phyloP scores from a whole-genome alignment of 1,284 basidiomycete species.

The Boletellus sp. region DNA sequence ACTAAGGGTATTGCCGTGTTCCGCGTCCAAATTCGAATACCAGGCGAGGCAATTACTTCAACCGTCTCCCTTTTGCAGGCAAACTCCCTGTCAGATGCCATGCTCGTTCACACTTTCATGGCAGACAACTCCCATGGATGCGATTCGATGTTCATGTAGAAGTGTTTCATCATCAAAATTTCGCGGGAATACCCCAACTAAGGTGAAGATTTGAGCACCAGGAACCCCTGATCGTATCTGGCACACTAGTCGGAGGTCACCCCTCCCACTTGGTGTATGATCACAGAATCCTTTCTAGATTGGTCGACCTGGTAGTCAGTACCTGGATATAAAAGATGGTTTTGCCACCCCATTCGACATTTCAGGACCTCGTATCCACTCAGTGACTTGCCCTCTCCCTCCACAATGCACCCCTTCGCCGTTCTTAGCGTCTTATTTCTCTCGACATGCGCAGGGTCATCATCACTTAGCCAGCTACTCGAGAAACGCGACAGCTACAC shows the following conservation, averaged over 20 bases:
- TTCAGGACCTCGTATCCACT: too few species aligned
- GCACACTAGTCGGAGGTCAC: not conserved
- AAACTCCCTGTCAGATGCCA: not conserved
- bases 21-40: not conserved
- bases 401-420: constrained; percentile 38
- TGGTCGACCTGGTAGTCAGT: too few species aligned
- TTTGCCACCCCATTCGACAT: not conserved
- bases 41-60: not conserved
- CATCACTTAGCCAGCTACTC: constrained; percentile 32
- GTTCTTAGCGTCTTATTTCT: constrained; percentile 33
- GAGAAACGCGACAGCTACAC: constrained; percentile 27
- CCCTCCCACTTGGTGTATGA: not conserved
- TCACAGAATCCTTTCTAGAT: not conserved
- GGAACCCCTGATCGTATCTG: not conserved
- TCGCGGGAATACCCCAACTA: not conserved
- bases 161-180: not conserved
- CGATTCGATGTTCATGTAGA: not conserved
- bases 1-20: not conserved
- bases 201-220: not conserved
- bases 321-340: constrained; percentile 14
- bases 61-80: not conserved
- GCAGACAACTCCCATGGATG: not conserved
- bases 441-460: constrained; percentile 41
- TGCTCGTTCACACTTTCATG: not conserved
- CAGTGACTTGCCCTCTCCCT: not conserved